Percentiles rank a stretch among this genome's conserved stretches.
Conservation (phyloP, 768 basidiomycete species). For the Paxillus ammoniavirescens region DNA sequence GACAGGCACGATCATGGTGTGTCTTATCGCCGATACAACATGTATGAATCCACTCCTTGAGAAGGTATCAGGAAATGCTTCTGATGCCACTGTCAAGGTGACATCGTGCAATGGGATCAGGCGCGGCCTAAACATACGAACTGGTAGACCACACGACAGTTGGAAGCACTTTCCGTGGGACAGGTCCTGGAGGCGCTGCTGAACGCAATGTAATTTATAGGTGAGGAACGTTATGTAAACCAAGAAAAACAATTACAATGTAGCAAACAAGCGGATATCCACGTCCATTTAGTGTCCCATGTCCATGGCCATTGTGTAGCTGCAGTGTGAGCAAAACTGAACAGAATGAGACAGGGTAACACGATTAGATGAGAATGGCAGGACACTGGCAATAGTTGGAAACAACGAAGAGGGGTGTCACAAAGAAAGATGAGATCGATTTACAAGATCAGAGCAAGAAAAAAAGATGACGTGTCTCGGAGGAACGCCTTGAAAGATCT, state of each 20-base stretch:
- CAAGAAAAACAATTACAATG: constrained; percentile 45
- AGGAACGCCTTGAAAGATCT: constrained; percentile 22
- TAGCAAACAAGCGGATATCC: constrained; percentile 50
- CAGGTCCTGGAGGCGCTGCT: constrained; percentile 27
- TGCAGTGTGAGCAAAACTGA: constrained; percentile 26
- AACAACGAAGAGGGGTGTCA: constrained; percentile 18
- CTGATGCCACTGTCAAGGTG: constrained; percentile 29
- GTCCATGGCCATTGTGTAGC: constrained; percentile 33
- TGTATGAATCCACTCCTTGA: constrained; percentile 27
- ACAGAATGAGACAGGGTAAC: constrained; percentile 29
- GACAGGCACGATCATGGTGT: constrained; percentile 33
- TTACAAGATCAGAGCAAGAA: constrained; percentile 19
- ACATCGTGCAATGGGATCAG: constrained; percentile 4
- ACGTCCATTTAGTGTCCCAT: constrained; percentile 57
- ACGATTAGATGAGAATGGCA: constrained; percentile 21
- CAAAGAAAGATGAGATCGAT: constrained; percentile 6
- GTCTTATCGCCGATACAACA: constrained; percentile 29
- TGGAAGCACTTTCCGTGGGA: constrained; percentile 28
- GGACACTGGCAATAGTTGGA: constrained; percentile 8
- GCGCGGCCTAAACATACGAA: constrained; percentile 7
- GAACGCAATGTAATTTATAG: constrained; percentile 11
- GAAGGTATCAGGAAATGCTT: constrained; percentile 24
- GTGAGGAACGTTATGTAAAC: constrained; percentile 11
- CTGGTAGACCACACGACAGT: constrained; percentile 15
- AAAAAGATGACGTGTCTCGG: constrained; percentile 6